Percentiles rank a stretch among this genome's conserved stretches.
Evolutionary conservation across 1,139 yeast species (phyloP).

Genomic region (Kluyveromyces marxianus): DNA sequence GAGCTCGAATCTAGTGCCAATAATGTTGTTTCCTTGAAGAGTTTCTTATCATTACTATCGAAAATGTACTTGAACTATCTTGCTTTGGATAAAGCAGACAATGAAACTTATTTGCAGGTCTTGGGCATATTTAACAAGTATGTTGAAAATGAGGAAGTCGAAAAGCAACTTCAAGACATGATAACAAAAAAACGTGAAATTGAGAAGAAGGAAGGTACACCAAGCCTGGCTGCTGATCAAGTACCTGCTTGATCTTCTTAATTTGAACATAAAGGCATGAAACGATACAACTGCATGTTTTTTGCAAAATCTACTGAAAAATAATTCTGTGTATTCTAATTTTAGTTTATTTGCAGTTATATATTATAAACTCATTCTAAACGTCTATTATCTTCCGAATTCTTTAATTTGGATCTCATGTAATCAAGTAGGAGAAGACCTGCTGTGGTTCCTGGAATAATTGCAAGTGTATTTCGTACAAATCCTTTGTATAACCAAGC

Average conservation of each 20-base stretch:
- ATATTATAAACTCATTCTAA: constrained; percentile 1
- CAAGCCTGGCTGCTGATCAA: not conserved
- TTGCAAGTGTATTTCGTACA: constrained; percentile 58
- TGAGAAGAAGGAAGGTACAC: constrained; percentile 13
- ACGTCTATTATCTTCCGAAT: not conserved
- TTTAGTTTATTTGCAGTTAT: not conserved
- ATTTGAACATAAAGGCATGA: not conserved
- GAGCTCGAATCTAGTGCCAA: constrained; percentile 39
- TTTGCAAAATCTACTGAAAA: too few relatives aligned
- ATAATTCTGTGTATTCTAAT: too few relatives aligned
- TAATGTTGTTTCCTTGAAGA: constrained; percentile 35
- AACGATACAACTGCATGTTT: not conserved
- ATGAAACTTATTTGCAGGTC: constrained; percentile 40
- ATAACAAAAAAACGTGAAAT: constrained; percentile 31
- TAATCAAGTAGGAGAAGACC: constrained; percentile 82
- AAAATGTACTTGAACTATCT: constrained; percentile 63
- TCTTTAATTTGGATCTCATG: constrained; percentile 39
- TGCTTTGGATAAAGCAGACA: constrained; percentile 34
- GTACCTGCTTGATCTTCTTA: not conserved
- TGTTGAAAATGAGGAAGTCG: constrained; percentile 37
- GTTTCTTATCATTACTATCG: constrained; percentile 59
- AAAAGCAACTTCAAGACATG: constrained; percentile 34
- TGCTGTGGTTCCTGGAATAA: constrained; percentile 81
- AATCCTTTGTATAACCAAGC: constrained; percentile 76
- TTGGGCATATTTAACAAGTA: constrained; percentile 44